Evolutionary conservation across 768 basidiomycete genomes (phyloP), one percentile per base, ranked within the genome.

Genomic region (Suillus subaureus): DNA sequence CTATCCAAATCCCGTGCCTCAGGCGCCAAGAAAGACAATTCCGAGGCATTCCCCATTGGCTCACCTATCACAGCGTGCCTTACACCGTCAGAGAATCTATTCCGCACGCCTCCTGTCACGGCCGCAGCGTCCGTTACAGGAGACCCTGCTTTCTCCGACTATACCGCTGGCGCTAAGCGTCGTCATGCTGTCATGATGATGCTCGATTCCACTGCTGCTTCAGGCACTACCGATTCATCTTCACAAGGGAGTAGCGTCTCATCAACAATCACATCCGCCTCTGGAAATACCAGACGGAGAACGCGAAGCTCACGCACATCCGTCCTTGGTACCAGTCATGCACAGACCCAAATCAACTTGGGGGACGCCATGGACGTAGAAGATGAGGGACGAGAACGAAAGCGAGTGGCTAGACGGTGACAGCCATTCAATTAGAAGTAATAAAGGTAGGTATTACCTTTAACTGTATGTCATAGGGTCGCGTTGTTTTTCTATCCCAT

Each of bases 171-270:
- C 39, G 81, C 85, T 1, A 93, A 93, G 76, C 87, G 92, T 9
- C 84, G 92, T 40, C 90, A 93, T 69, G 89, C 90, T 0, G 83
- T 90, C 71, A 91, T 92, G 88, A 87, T 91, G 84, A 85, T 89
- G 83, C 82, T 90, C 4, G 90, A 92, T 69, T 79, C 88, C 0
- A 70, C 81, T 18, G 70, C 83, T 4, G 68, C 83, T 15, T 68
- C 82, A 0, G 79, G 79, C 33, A 71, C 80, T 28, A 76, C 81
- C 18, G 70, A 77, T 1, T 72, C 79, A n/a, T 71, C 75, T 43
- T 70, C 81, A 2, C 76, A 81, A 16, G 72, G 80, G 21, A 78
- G 77, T 42, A 72, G 63, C 63, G 63, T 71, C 51, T 70, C 73
- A 55, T 73, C 55, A 62, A 68, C 69, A 47, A 51, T 68, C 21